A percentile compares a stretch with the other conserved stretches of the same genome.
Evolutionary conservation across 371 early-diverging fungal genomes (phyloP).

Genomic region (Fennellomyces sp.): DNA sequence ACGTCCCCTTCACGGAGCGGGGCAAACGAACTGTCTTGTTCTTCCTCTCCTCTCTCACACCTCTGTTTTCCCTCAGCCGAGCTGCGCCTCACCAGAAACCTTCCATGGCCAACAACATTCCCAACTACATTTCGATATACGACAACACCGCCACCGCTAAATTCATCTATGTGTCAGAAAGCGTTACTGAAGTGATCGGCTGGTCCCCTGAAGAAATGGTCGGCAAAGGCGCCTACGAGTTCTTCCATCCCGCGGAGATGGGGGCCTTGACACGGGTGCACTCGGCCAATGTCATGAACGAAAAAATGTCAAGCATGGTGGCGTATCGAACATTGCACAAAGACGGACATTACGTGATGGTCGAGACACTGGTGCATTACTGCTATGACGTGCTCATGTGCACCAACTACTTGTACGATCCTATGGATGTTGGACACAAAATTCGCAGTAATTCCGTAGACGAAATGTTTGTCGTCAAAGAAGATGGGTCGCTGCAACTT

Average conservation of each 20-base stretch:
- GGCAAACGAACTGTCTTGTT: too few relatives aligned
- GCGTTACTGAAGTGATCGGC: constrained; percentile 51
- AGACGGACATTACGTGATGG: constrained; percentile 31
- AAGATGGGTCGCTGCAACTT: constrained; percentile 25
- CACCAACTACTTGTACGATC: constrained; percentile 26
- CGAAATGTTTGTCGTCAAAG: constrained; percentile 17
- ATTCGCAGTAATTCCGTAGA: constrained; percentile 34
- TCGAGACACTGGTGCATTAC: constrained; percentile 37
- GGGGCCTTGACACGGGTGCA: constrained; percentile 35
- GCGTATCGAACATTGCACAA: constrained; percentile 37
- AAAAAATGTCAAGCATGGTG: constrained; percentile 41
- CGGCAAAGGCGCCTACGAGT: constrained; percentile 43
- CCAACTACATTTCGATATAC: constrained; percentile 58
- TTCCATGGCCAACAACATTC: constrained; percentile 1
- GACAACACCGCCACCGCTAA: constrained; percentile 52
- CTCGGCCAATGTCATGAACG: constrained; percentile 44
- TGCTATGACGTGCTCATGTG: constrained; percentile 38
- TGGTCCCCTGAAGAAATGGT: constrained; percentile 54
- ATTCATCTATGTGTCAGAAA: constrained; percentile 54
- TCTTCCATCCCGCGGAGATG: constrained; percentile 52
- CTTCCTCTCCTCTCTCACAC: too few relatives aligned
- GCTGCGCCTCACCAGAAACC: too few relatives aligned
- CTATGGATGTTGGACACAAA: constrained; percentile 17
- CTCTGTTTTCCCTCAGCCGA: too few relatives aligned
- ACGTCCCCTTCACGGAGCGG: too few relatives aligned